phyloP scores from a whole-genome alignment of 768 basidiomycete genomes.

The Termitomyces heimii region DNA sequence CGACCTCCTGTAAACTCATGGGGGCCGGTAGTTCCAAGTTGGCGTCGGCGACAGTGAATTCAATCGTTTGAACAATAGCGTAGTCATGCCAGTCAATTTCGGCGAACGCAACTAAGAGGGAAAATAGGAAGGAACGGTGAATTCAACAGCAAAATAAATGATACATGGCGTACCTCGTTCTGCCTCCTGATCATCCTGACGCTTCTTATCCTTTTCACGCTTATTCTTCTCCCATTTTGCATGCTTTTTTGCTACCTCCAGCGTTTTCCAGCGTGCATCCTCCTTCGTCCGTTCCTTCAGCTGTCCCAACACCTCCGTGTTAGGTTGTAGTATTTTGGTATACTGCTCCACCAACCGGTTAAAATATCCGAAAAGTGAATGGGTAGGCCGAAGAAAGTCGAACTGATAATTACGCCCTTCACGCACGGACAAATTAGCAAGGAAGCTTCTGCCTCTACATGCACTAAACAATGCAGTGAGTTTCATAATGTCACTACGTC shows the following conservation, averaged over 20 bases:
- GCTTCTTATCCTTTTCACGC: slow-evolving; percentile 78
- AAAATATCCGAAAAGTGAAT: slow-evolving; percentile 95
- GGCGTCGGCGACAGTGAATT: slow-evolving; percentile 92
- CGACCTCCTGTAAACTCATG: slow-evolving; percentile 91
- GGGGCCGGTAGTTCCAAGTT: slow-evolving; percentile 92
- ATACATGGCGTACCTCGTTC: slow-evolving; percentile 62
- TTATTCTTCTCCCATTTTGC: slow-evolving; percentile 88
- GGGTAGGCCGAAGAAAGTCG: slow-evolving; percentile 92
- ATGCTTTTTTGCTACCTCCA: slow-evolving; percentile 70
- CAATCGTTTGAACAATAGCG: slow-evolving; percentile 95
- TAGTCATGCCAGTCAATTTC: slow-evolving; percentile 99
- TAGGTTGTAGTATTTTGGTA: slow-evolving; percentile 82
- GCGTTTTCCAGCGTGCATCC: slow-evolving; percentile 67
- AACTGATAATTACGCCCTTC: slow-evolving; percentile 98
- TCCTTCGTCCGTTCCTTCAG: slow-evolving; percentile 61
- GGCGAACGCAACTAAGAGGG: slow-evolving; percentile 72
- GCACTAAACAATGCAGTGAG: slow-evolving; percentile 95
- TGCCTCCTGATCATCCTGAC: slow-evolving; percentile 88
- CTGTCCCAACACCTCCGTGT: slow-evolving; percentile 64
- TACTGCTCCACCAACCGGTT: slow-evolving; percentile 97
- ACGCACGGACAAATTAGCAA: slow-evolving; percentile 74
- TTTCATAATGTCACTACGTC: slow-evolving; percentile 84
- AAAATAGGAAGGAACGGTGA: slow-evolving; percentile 1
- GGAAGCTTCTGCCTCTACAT: slow-evolving; percentile 81
- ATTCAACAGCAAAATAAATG: slow-evolving; percentile 3